Conservation (phyloP, 805 yeast species). For the Vanderwaltozyma verrucispora region DNA sequence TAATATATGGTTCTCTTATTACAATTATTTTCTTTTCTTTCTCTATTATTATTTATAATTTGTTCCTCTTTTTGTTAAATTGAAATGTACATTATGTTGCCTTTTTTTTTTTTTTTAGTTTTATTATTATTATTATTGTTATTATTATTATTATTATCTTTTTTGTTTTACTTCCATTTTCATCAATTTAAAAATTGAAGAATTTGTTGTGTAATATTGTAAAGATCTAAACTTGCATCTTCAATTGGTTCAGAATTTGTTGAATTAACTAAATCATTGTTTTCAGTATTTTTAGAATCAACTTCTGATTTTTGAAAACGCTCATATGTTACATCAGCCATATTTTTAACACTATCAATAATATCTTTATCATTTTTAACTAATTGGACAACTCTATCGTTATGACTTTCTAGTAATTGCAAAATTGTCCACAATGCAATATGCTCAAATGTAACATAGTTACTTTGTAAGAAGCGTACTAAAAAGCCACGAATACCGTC, state of each 20-base stretch:
- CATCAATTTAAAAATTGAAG: slow-evolving; percentile 34
- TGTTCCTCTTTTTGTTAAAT: no score
- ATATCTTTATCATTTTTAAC: slow-evolving; percentile 47
- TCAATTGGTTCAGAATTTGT: slow-evolving; percentile 35
- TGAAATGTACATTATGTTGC: background rate
- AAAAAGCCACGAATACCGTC: slow-evolving; percentile 85
- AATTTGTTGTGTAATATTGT: slow-evolving; percentile 58
- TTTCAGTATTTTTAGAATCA: slow-evolving; percentile 11
- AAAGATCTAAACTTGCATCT: slow-evolving; percentile 55
- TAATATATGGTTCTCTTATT: no score
- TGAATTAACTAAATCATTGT: slow-evolving; percentile 12
- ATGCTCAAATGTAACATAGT: slow-evolving; percentile 92
- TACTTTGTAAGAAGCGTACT: slow-evolving; percentile 65
- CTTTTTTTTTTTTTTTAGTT: background rate
- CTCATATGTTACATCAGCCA: slow-evolving; percentile 30
- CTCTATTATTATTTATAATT: no score
- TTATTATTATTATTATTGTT: no score
- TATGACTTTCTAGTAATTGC: slow-evolving; percentile 83
- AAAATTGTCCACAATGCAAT: slow-evolving; percentile 95
- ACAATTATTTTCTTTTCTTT: no score
- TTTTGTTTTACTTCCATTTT: background rate
- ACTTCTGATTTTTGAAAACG: slow-evolving; percentile 22
- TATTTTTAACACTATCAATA: slow-evolving; percentile 42
- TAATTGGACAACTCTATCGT: slow-evolving; percentile 44
- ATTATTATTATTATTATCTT: background rate